Base-by-base conservation (phyloP, 73 alveolate species). In the Symbiodinium pilosum region DNA sequence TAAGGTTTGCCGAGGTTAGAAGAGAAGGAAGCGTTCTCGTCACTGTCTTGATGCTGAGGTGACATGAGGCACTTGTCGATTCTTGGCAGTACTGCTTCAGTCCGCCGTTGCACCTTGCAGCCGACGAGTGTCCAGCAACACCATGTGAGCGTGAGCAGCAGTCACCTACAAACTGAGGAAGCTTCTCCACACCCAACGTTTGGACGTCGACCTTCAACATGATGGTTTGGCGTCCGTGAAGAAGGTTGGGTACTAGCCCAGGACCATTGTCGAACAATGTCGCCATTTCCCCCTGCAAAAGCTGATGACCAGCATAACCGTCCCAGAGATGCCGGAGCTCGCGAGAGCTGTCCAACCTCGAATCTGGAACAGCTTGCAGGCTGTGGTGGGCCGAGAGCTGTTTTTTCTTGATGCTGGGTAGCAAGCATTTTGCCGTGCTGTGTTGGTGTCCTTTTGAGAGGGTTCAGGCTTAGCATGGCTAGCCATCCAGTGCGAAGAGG, bases 21-120 rank as follows among this genome's bases (percentile, higher is more conserved):
- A n/a, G 85, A 2, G 28, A 26, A 42, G n/a, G 34, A 36, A 9
- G 51, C 85, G 28, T 32, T 73, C 30, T 9, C 44, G 12, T 12
- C 85, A 73, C 12, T 36, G n/a, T n/a, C 43, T 30, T 36, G 85
- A 42, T 32, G 30, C 44, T 34, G 30, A 73, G 85, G 85, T 16
- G 85, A 73, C 44, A 73, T 73, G 85, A 30, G 34, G 34, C 44
- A 73, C 43, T 32, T 73, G 30, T n/a, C 85, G 85, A 73, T n/a
- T 4, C 85, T 73, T 34, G 85, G 85, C 44, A 11, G n/a, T n/a
- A n/a, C n/a, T n/a, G n/a, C n/a, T n/a, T n/a, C n/a, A n/a, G n/a
- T n/a, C n/a, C n/a, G n/a, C n/a, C n/a, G n/a, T n/a, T 54, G 32
- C 20, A 9, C 26, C 34, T 21, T 12, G 71, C 18, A 21, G 71